A percentile compares a stretch with the other conserved stretches of the same genome.
phyloP scores from a whole-genome alignment of 1,139 yeast genomes.

The Yamadazyma aaseri region DNA sequence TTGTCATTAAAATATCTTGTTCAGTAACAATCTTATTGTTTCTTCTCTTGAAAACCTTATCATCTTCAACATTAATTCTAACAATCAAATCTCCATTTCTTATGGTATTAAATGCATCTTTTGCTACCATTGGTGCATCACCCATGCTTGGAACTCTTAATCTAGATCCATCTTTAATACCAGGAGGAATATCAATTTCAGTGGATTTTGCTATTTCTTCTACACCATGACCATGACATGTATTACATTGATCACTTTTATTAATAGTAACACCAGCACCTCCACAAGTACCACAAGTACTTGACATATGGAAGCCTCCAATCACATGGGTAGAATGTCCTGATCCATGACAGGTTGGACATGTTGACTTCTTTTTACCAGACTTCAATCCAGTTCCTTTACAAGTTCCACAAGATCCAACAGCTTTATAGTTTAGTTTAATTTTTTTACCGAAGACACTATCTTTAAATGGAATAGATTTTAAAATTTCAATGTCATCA shows the following conservation, averaged over 20 bases:
- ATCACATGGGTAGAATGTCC: constrained; percentile 85
- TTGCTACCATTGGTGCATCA: constrained; percentile 75
- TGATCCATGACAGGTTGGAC: constrained; percentile 88
- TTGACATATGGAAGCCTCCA: constrained; percentile 97
- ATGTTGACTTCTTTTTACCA: constrained; percentile 75
- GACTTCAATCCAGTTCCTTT: constrained; percentile 79
- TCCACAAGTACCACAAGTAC: constrained; percentile 83
- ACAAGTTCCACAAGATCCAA: constrained; percentile 79
- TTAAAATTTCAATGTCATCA: constrained; percentile 80
- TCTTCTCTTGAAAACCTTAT: constrained; percentile 64
- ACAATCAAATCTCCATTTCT: constrained; percentile 86
- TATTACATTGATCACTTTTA: constrained; percentile 64
- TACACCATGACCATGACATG: constrained; percentile 92
- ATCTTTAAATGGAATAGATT: constrained; percentile 76
- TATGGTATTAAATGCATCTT: constrained; percentile 61
- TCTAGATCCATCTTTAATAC: constrained; percentile 83
- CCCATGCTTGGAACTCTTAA: constrained; percentile 87
- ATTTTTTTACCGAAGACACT: constrained; percentile 79
- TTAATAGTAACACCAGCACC: constrained; percentile 85
- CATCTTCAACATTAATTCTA: constrained; percentile 74
- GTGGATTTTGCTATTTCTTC: constrained; percentile 65
- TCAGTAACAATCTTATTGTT: constrained; percentile 63
- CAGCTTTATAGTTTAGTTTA: constrained; percentile 67
- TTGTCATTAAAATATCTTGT: constrained; percentile 81
- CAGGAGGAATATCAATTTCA: constrained; percentile 82